Percentiles rank a stretch among this genome's conserved stretches.
phyloP scores from a whole-genome alignment of 2,329 filamentous ascomycete species.

The Periconia macrospinosa region DNA sequence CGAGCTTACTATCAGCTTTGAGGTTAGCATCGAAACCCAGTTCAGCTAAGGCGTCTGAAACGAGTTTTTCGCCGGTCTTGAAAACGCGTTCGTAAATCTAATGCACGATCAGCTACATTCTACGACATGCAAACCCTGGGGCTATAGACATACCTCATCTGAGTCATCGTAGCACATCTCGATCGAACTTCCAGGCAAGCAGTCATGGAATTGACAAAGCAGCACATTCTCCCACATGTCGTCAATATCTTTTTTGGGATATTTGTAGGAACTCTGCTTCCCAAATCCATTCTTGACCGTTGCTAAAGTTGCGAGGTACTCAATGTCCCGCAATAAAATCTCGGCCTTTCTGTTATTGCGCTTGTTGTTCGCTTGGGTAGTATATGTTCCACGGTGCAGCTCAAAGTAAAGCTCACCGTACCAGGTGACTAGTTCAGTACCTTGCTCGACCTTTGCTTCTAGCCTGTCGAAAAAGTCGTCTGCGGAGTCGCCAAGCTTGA shows the following conservation, averaged over 20 bases:
- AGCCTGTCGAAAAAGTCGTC: constrained; percentile 92
- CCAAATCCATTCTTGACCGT: constrained; percentile 66
- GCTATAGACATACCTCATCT: constrained; percentile 59
- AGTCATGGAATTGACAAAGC: constrained; percentile 97
- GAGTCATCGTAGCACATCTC: constrained; percentile 99
- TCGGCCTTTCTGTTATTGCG: constrained; percentile 87
- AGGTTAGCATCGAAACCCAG: constrained; percentile 63
- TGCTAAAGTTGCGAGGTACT: constrained; percentile 83
- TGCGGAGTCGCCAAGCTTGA: constrained; percentile 86
- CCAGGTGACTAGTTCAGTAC: constrained; percentile 84
- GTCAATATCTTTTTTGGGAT: constrained; percentile 92
- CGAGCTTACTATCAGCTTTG: constrained; percentile 50
- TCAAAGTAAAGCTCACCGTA: constrained; percentile 98
- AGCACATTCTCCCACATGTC: constrained; percentile 92
- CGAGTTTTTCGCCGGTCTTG: constrained; percentile 69
- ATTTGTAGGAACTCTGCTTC: constrained; percentile 65
- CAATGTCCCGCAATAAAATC: constrained; percentile 81
- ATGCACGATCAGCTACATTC: constrained; percentile 18
- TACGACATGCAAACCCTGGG: too few species aligned
- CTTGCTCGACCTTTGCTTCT: constrained; percentile 71
- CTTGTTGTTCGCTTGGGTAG: constrained; percentile 97
- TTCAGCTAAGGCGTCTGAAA: constrained; percentile 68
- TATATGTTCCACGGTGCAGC: constrained; percentile 94
- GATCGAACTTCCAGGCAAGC: constrained; percentile 89
- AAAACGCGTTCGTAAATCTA: constrained; percentile 81